Conservation (phyloP, 176 grass and related monocot genomes). For the Echinochloa phyllopogon region DNA sequence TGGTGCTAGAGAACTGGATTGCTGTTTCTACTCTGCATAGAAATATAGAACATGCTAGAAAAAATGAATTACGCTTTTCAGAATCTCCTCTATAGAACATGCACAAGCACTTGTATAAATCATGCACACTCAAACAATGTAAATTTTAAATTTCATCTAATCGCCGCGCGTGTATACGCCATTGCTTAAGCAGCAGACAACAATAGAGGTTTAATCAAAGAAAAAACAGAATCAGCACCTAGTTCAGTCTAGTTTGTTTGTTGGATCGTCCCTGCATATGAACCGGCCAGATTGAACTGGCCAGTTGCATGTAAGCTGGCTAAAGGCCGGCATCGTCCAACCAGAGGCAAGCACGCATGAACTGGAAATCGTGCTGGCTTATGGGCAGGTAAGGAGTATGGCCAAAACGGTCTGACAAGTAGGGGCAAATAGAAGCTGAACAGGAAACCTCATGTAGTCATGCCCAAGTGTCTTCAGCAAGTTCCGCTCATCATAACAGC, state of each 20-base stretch:
- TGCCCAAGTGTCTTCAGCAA: not conserved
- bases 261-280: not conserved
- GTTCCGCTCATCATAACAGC: not conserved
- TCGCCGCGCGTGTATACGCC: not conserved
- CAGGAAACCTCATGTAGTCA: not conserved
- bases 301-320: not conserved
- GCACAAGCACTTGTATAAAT: not conserved
- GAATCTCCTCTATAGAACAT: not conserved
- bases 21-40: not conserved
- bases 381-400: not conserved
- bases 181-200: not conserved
- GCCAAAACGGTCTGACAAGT: not conserved
- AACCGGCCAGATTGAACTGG: not conserved
- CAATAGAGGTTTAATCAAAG: not conserved
- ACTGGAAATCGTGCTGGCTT: not conserved
- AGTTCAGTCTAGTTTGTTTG: not conserved
- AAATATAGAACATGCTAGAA: not conserved
- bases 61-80: not conserved
- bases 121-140: slow-evolving; percentile 4
- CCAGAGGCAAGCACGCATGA: not conserved
- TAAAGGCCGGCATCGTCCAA: not conserved
- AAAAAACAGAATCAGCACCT: not conserved
- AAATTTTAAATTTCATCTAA: not conserved
- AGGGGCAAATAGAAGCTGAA: not conserved
- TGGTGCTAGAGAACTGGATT: not conserved